Percentiles rank a stretch among this genome's conserved stretches.
Evolutionary conservation across 148 eudicot genomes (phyloP).

Genomic region (Nepenthes gracilis): DNA sequence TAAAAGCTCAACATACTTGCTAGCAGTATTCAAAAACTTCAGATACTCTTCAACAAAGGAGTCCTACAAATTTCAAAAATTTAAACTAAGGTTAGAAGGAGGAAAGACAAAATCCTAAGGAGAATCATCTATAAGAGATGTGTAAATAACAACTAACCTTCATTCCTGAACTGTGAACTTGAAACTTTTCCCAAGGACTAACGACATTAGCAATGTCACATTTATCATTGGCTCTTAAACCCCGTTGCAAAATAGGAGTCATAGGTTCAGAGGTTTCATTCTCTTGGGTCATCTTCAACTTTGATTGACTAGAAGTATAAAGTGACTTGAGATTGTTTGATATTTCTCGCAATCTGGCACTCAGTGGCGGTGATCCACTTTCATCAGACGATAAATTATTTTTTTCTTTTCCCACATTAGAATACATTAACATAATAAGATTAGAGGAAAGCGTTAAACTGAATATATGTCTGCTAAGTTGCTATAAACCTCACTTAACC

Average conservation of each 20-base stretch:
- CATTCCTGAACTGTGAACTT: constrained; percentile 35
- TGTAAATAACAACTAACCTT: constrained; percentile 36
- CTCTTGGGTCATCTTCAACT: constrained; percentile 21
- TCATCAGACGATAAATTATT: constrained; percentile 6
- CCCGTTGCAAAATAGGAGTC: neutral
- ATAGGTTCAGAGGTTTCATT: constrained; percentile 37
- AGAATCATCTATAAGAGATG: neutral
- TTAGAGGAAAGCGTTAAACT: neutral
- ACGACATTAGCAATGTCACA: constrained; percentile 16
- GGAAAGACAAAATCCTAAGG: neutral
- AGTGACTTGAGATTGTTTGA: constrained; percentile 51
- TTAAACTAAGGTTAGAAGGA: neutral
- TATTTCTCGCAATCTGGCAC: constrained; percentile 44
- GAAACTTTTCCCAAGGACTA: constrained; percentile 43
- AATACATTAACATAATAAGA: neutral
- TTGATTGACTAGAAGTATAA: constrained; percentile 41
- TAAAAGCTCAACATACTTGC: constrained; percentile 47
- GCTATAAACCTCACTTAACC: constrained; percentile 12
- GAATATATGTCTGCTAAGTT: neutral
- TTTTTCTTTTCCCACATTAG: constrained; percentile 41
- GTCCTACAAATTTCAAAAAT: constrained; percentile 31
- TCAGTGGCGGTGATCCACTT: constrained; percentile 59
- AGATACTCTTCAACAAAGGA: constrained; percentile 58
- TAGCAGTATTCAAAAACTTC: constrained; percentile 60
- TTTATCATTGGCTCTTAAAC: constrained; percentile 9